phyloP scores from a whole-genome alignment of 257 asterid genomes.

The Thymus mandschuricus region DNA sequence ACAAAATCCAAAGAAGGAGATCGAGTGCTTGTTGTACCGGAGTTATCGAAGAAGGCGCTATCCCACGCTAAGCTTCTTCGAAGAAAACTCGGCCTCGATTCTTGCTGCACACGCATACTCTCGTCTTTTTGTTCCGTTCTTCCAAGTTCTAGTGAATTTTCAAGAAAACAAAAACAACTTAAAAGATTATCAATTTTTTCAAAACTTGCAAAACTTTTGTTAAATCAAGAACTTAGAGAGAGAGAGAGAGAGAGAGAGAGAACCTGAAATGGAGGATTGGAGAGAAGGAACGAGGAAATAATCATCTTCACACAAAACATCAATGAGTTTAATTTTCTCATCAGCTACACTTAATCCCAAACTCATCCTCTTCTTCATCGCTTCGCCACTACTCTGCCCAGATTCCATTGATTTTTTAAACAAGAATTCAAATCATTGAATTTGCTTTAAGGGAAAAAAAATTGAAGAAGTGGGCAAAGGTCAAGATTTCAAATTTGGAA shows the following conservation, averaged over 20 bases:
- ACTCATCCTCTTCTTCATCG: slow-evolving; percentile 34
- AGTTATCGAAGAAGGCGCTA: slow-evolving; percentile 55
- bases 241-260: background rate
- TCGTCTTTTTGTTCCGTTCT: slow-evolving; percentile 28
- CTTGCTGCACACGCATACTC: background rate
- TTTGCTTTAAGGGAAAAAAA: too few species aligned
- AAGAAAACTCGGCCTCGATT: slow-evolving; percentile 53
- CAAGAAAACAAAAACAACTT: background rate
- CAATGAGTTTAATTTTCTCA: slow-evolving; percentile 60
- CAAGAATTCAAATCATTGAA: too few species aligned
- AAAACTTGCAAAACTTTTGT: background rate
- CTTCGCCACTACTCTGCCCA: slow-evolving; percentile 9
- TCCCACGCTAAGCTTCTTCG: slow-evolving; percentile 84
- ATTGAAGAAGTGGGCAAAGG: too few species aligned
- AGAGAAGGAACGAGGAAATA: slow-evolving; percentile 57
- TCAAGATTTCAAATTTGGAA: slow-evolving; percentile 14
- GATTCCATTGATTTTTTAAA: slow-evolving; percentile 25
- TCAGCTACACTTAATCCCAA: slow-evolving; percentile 41
- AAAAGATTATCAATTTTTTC: background rate
- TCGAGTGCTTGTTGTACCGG: slow-evolving; percentile 39
- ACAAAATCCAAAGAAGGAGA: too few species aligned
- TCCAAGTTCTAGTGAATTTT: slow-evolving; percentile 28
- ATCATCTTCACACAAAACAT: slow-evolving; percentile 54
- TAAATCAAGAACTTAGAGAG: slow-evolving; percentile 3
- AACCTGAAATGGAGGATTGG: slow-evolving; percentile 54